Evolutionary conservation across 192 early-diverging fungal genomes (phyloP).

Genomic region (Podila minutissima): DNA sequence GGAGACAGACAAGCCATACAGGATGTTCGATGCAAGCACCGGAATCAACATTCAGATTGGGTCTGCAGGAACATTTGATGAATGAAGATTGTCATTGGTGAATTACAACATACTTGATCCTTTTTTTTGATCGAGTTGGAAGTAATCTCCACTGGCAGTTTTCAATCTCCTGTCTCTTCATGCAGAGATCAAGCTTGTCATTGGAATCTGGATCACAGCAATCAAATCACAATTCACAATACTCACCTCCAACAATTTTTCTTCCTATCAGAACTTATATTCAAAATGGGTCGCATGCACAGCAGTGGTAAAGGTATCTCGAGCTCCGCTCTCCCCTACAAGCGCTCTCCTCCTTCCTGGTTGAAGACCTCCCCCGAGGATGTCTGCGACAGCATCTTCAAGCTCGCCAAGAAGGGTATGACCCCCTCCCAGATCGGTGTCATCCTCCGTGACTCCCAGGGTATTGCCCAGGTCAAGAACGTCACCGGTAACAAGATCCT

Average conservation of each 20-base stretch:
- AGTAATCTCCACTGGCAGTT: not conserved
- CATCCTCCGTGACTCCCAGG: constrained; percentile 96
- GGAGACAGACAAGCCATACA: too few relatives aligned
- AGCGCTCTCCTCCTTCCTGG: constrained; percentile 97
- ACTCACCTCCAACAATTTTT: not conserved
- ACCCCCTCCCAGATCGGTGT: constrained; percentile 99
- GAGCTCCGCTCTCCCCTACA: constrained; percentile 92
- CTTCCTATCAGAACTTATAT: constrained; percentile 6
- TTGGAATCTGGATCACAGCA: not conserved
- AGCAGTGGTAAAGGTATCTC: constrained; percentile 98
- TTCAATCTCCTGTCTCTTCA: not conserved
- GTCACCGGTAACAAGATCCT: constrained; percentile 99
- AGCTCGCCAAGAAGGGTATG: constrained; percentile 99
- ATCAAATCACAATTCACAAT: not conserved
- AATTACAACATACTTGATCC: not conserved
- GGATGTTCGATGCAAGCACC: too few relatives aligned
- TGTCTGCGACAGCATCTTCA: constrained; percentile 98
- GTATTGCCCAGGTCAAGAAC: constrained; percentile 95
- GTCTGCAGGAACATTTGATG: not conserved
- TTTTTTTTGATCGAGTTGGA: not conserved
- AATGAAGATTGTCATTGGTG: not conserved
- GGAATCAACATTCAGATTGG: not conserved
- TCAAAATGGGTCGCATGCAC: constrained; percentile 95
- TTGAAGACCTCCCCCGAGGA: constrained; percentile 98
- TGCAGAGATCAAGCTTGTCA: not conserved